phyloP scores from a whole-genome alignment of 257 asterid genomes.

The Solanum pennellii region DNA sequence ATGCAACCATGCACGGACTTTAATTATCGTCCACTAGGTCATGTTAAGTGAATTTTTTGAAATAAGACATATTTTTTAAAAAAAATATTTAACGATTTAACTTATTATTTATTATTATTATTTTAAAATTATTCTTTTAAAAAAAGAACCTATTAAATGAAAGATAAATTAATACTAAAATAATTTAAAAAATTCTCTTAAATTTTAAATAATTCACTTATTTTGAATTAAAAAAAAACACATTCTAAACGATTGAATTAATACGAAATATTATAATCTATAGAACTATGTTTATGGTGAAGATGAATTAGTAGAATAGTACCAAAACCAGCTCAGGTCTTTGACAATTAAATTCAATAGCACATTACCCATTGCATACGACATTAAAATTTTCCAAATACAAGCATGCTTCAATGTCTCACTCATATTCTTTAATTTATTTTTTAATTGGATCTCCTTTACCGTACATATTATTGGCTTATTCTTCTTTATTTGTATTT shows the following conservation, averaged over 20 bases:
- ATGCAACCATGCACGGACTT: neutral
- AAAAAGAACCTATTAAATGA: too few relatives aligned
- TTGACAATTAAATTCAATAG: neutral
- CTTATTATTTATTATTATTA: too few relatives aligned
- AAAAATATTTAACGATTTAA: too few relatives aligned
- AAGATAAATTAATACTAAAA: too few relatives aligned
- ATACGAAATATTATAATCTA: too few relatives aligned
- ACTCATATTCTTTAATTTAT: neutral
- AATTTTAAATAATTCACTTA: too few relatives aligned
- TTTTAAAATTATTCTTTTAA: too few relatives aligned
- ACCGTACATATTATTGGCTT: neutral
- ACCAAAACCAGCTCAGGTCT: neutral
- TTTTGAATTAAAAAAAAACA: too few relatives aligned
- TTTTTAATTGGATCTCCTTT: neutral
- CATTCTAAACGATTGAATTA: too few relatives aligned
- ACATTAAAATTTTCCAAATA: neutral
- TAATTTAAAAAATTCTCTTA: neutral
- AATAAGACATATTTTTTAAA: neutral
- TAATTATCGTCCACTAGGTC: neutral
- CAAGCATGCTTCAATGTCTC: neutral
- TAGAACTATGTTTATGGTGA: neutral
- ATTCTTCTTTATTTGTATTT: neutral
- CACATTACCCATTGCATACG: neutral
- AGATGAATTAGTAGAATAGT: neutral
- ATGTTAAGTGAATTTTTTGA: too few relatives aligned